A percentile compares a stretch with the other conserved stretches of the same genome.
Evolutionary conservation across 1,139 yeast genomes (phyloP).

Genomic region (Nematodospora anomalae): DNA sequence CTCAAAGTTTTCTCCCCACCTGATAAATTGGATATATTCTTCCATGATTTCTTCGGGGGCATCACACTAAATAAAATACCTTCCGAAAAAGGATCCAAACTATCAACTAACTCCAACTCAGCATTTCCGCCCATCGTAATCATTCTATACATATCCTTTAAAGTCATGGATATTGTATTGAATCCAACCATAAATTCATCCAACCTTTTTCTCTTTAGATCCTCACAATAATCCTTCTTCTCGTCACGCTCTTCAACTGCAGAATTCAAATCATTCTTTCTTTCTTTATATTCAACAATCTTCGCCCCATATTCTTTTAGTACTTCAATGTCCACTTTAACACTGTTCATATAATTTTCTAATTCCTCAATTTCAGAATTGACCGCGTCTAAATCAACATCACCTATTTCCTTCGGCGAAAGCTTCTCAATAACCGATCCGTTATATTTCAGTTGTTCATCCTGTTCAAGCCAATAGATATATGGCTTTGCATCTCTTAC

Average conservation of each 20-base stretch:
- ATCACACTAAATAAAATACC: conserved; percentile 95
- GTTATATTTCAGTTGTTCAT: conserved; percentile 34
- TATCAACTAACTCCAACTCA: conserved; percentile 91
- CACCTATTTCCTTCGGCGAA: conserved; percentile 53
- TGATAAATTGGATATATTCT: conserved; percentile 87
- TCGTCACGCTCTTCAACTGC: conserved; percentile 70
- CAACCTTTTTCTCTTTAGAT: conserved; percentile 67
- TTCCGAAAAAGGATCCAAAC: conserved; percentile 96
- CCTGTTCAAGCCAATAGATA: conserved; percentile 50
- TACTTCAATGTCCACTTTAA: conserved; percentile 70
- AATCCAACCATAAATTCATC: conserved; percentile 96
- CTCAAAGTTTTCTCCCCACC: conserved; percentile 98
- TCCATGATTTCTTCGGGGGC: conserved; percentile 99
- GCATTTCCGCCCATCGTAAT: conserved; percentile 99
- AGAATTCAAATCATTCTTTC: conserved; percentile 65
- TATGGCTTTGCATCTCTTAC: conserved; percentile 54
- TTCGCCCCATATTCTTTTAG: conserved; percentile 75
- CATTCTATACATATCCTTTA: conserved; percentile 97
- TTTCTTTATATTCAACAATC: conserved; percentile 58
- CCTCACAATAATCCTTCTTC: conserved; percentile 63
- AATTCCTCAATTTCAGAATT: conserved; percentile 54
- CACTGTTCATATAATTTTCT: conserved; percentile 56
- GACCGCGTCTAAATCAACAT: conserved; percentile 50
- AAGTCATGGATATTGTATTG: conserved; percentile 77
- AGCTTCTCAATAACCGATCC: conserved; percentile 41